Evolutionary conservation across 2,329 filamentous ascomycete genomes (phyloP).

Genomic region (Raffaelea arxii): DNA sequence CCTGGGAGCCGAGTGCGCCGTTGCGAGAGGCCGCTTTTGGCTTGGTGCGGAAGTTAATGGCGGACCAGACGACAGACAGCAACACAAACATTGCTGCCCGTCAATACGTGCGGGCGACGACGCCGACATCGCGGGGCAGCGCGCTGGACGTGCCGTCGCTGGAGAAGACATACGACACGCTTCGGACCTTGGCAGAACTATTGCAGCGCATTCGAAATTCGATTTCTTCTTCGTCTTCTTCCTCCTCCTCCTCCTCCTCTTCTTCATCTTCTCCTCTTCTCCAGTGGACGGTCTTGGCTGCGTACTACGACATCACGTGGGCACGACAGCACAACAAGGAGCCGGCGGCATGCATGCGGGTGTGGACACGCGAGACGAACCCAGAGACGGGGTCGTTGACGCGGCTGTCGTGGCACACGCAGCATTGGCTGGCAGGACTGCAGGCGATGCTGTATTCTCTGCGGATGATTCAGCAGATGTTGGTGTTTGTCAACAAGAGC

Average conservation of each 20-base stretch:
- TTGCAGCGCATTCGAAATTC: constrained; percentile 15
- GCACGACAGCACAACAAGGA: constrained; percentile 20
- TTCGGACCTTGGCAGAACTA: constrained; percentile 15
- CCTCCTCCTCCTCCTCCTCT: no score
- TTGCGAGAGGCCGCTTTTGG: constrained; percentile 28
- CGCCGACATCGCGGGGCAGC: constrained; percentile 20
- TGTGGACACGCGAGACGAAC: constrained; percentile 19
- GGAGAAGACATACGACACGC: constrained; percentile 13
- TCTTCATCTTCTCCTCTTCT: no score
- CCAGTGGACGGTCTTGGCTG: constrained; percentile 24
- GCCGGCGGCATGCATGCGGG: constrained; percentile 20
- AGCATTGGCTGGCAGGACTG: constrained; percentile 53
- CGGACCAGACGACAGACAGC: no score
- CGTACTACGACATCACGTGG: constrained; percentile 26
- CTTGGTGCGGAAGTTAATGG: constrained; percentile 18
- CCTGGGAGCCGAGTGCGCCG: constrained; percentile 27
- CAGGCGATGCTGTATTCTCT: constrained; percentile 54
- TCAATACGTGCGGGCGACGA: constrained; percentile 28
- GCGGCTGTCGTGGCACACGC: constrained; percentile 40
- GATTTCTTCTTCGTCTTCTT: no score
- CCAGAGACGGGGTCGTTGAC: constrained; percentile 19
- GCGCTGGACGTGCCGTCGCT: constrained; percentile 17
- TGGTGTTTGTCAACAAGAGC: constrained; percentile 28
- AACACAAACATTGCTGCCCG: constrained; percentile 18
- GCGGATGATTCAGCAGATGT: constrained; percentile 42